Evolutionary conservation across 129 eudicot species (phyloP), one percentile per base, ranked within the genome.

Genomic region (Flaveria ramosissima): DNA sequence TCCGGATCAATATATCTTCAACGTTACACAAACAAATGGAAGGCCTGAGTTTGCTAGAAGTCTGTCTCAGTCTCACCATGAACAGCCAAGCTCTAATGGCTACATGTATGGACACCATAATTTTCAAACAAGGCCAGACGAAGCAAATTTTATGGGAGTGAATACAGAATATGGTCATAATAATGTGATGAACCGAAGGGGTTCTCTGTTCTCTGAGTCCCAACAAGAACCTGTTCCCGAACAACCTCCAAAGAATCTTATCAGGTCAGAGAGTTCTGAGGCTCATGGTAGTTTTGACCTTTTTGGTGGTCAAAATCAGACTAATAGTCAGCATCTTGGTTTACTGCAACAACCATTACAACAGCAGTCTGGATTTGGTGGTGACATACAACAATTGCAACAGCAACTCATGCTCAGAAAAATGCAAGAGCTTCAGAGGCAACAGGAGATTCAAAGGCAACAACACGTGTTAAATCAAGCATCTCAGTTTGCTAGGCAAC

Each of bases 381-480:
- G 80, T 81, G 92, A 90, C 64, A 84, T 85, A 81, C 98, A 93
- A 76, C 89, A 85, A 78, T 26, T 88, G 77, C 98, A 94, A 55
- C 98, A 91, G 48, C 97, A 91, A 75, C 82, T 87, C 9, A 89
- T 91, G 85, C 52, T 84, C 27, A 83, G 78, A 80, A 92, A 89
- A 72, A 89, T 91, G 96, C 96, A 94, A 84, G 98, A 94, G 78
- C 85, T 91, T 80, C 95, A 90, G 46, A 83, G 92, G 80, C 67
- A 61, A 61, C 67, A 61, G 41, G 67, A 61, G 67, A 61, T 61
- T 61, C 67, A 63, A 30, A 63, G 20, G 46, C 93, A 90, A 70
- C 96, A 84, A 24, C 82, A 79, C 67, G 51, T 84, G 7, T 50
- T 75, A 55, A 89, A 78, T 72, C 92, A 86, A 67, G 74, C 75